A percentile compares a stretch with the other conserved stretches of the same genome.
These are phyloP conservation scores for Tremella mesenterica DNA, from an alignment of 768 basidiomycete genomes.

Conservation along the genomic window DNA sequence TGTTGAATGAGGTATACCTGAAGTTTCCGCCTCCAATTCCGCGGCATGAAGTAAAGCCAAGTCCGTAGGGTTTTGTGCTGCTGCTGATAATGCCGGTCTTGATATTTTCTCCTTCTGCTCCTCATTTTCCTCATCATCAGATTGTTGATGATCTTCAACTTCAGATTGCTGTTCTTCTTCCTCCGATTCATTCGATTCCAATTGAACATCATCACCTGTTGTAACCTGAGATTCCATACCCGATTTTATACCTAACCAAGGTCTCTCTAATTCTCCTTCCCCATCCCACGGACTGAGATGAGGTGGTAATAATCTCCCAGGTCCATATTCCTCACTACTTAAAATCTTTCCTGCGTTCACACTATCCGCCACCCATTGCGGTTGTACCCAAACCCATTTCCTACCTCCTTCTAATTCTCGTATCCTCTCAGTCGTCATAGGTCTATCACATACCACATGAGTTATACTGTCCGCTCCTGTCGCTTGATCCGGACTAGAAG, in stretches of 20 bases:
- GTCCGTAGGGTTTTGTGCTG: slow-evolving; percentile 51
- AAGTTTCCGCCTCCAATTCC: slow-evolving; percentile 84
- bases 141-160: slow-evolving; percentile 42
- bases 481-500: slow-evolving; percentile 11
- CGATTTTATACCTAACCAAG: slow-evolving; percentile 34
- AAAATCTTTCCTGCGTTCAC: slow-evolving; percentile 79
- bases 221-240: not conserved
- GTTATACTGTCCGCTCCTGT: slow-evolving; percentile 79
- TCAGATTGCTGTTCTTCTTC: slow-evolving; percentile 43
- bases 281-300: slow-evolving; percentile 94
- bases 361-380: slow-evolving; percentile 96
- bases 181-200: slow-evolving; percentile 53
- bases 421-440: slow-evolving; percentile 47
- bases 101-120: slow-evolving; percentile 20
- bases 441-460: slow-evolving; percentile 90
- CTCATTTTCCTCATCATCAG: slow-evolving; percentile 42
- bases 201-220: slow-evolving; percentile 48
- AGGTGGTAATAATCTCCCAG: slow-evolving; percentile 79
- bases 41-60: slow-evolving; percentile 67
- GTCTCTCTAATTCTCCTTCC: slow-evolving; percentile 47
- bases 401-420: slow-evolving; percentile 57
- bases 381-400: slow-evolving; percentile 81
- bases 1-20: slow-evolving; percentile 66
- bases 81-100: slow-evolving; percentile 46
- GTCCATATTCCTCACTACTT: slow-evolving; percentile 73